Percentiles rank a stretch among this genome's conserved stretches.
Evolutionary conservation across 2,329 filamentous ascomycete genomes (phyloP).

Genomic region (Aspergillus sp.): DNA sequence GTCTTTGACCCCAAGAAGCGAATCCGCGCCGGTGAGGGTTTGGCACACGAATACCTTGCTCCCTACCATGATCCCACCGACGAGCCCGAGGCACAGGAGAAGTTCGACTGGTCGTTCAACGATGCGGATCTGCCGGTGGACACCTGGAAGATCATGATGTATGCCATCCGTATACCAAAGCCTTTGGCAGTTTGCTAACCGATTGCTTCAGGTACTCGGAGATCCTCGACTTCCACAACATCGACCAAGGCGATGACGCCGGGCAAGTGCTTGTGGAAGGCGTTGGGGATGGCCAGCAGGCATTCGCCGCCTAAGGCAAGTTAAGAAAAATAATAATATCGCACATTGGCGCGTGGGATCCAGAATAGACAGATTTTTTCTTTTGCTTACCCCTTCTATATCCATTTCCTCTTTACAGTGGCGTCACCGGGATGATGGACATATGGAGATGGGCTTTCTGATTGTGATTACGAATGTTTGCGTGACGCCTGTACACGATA

Average conservation of each 20-base stretch:
- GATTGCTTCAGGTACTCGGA: slow-evolving; percentile 74
- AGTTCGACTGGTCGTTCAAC: slow-evolving; percentile 99
- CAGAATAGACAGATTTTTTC: background rate
- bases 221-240: slow-evolving; percentile 97
- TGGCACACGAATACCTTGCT: slow-evolving; percentile 86
- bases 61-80: slow-evolving; percentile 97
- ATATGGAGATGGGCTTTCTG: slow-evolving; percentile 3
- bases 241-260: slow-evolving; percentile 51
- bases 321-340: slow-evolving; percentile 4
- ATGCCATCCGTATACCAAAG: slow-evolving; percentile 30
- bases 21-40: slow-evolving; percentile 75
- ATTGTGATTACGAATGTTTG: slow-evolving; percentile 2
- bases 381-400: background rate
- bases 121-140: slow-evolving; percentile 95
- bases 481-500: slow-evolving; percentile 12
- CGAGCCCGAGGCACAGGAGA: slow-evolving; percentile 90
- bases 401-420: slow-evolving; percentile 1
- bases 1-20: slow-evolving; percentile 98
- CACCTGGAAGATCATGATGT: slow-evolving; percentile 99
- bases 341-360: background rate
- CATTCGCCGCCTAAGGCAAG: slow-evolving; percentile 17
- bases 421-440: slow-evolving; percentile 12
- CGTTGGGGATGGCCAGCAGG: slow-evolving; percentile 16
- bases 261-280: slow-evolving; percentile 24
- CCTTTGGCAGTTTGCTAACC: background rate